Conservation (phyloP, 169 alveolate genomes). For the Besnoitia besnoiti region DNA sequence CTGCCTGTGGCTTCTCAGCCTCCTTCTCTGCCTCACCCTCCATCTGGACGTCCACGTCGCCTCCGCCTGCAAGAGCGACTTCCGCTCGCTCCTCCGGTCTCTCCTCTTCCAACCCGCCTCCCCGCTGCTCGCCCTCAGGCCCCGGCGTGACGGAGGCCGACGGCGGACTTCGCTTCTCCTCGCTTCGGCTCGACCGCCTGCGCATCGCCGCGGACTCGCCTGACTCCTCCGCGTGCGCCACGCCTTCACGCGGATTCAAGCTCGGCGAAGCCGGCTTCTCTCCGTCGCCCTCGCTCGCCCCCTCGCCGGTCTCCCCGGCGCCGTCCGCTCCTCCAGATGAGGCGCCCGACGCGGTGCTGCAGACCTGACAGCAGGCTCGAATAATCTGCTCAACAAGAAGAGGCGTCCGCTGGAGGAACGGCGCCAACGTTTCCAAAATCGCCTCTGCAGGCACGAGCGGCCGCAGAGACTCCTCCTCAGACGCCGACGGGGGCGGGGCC, state of each 20-base stretch:
- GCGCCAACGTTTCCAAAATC: constrained; percentile 30
- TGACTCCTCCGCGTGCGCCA: not conserved
- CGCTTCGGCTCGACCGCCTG: constrained; percentile 27
- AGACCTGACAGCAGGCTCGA: constrained; percentile 59
- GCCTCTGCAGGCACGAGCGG: constrained; percentile 61
- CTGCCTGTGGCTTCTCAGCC: not conserved
- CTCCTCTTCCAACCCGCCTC: not conserved
- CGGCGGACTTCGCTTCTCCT: constrained; percentile 45
- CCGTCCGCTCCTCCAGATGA: constrained; percentile 27
- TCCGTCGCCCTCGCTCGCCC: not conserved
- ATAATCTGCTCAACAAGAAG: constrained; percentile 58
- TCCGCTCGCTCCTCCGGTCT: not conserved
- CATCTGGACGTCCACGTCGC: not conserved
- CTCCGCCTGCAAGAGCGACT: not conserved
- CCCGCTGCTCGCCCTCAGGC: constrained; percentile 6
- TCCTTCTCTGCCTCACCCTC: not conserved
- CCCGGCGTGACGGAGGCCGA: not conserved
- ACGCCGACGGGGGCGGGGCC: constrained; percentile 41
- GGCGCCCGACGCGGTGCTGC: constrained; percentile 7
- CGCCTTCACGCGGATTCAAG: not conserved
- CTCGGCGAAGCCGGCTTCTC: not conserved
- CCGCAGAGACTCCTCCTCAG: constrained; percentile 8
- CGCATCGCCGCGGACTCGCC: constrained; percentile 9
- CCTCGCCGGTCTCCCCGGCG: not conserved
- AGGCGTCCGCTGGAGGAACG: constrained; percentile 52